phyloP scores from a whole-genome alignment of 352 stramenopile genomes.

The Phytophthora idaei region DNA sequence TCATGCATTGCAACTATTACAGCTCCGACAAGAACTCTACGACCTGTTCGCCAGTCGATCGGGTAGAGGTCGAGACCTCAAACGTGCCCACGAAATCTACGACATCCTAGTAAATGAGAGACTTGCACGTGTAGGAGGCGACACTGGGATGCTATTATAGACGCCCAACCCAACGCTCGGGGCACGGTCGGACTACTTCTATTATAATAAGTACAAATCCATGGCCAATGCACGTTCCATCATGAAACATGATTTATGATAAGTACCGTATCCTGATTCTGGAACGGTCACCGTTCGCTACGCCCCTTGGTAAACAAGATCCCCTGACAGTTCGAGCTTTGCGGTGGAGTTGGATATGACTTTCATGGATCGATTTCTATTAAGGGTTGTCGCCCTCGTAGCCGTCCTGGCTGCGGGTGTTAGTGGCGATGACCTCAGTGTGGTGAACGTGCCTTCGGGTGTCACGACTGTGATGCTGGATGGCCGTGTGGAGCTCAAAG shows the following conservation, averaged over 20 bases:
- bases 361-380: conserved; percentile 6
- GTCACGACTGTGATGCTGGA: conserved; percentile 54
- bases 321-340: neutral
- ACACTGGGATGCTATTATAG: conserved; percentile 12
- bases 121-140: conserved; percentile 22
- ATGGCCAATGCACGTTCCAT: conserved; percentile 15
- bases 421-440: conserved; percentile 16
- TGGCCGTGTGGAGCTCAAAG: conserved; percentile 42
- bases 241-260: conserved; percentile 8
- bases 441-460: conserved; percentile 61
- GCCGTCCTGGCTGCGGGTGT: conserved; percentile 2
- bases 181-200: neutral
- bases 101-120: conserved; percentile 41
- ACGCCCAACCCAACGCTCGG: conserved; percentile 6
- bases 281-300: conserved; percentile 16
- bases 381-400: conserved; percentile 1
- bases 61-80: conserved; percentile 30
- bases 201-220: neutral
- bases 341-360: neutral
- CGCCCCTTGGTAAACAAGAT: conserved; percentile 22
- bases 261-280: neutral
- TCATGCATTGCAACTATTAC: conserved; percentile 44
- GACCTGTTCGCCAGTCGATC: conserved; percentile 49
- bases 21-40: conserved; percentile 61
- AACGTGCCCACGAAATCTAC: conserved; percentile 43